These are phyloP conservation scores for Polygonum maritimum DNA, from an alignment of 148 eudicot species.

Conservation along the genomic window DNA sequence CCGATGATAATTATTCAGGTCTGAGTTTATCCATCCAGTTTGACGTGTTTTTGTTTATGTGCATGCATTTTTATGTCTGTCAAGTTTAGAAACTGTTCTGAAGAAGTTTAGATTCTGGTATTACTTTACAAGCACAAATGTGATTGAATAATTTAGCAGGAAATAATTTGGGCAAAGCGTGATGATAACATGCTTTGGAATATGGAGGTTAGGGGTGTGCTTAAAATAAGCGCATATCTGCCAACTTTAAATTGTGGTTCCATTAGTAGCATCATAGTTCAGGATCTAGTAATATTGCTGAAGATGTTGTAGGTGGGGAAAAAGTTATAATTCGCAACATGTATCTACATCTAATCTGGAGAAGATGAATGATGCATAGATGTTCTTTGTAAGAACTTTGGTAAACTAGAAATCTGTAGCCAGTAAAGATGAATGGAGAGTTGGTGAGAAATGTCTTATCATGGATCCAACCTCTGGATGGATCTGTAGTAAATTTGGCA, in stretches of 20 bases:
- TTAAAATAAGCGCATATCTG: background rate
- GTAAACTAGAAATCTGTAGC: background rate
- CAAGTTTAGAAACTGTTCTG: background rate
- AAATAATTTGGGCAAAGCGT: background rate
- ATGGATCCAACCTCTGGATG: background rate
- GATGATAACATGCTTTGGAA: background rate
- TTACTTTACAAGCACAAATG: background rate
- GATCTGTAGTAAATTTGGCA: background rate
- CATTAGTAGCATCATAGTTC: background rate
- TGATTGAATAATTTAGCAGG: background rate
- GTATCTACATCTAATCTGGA: background rate
- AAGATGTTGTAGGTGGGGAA: background rate
- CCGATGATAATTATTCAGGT: conserved; percentile 77
- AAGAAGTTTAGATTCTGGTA: background rate
- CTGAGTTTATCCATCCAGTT: background rate
- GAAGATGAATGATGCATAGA: background rate
- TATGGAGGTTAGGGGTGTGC: background rate
- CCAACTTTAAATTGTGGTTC: background rate
- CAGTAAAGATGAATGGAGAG: background rate
- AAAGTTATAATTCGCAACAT: background rate
- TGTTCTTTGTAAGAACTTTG: background rate
- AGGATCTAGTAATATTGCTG: background rate
- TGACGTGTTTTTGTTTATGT: background rate
- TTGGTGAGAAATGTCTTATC: background rate
- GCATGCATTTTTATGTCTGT: background rate